Percentiles rank a stretch among this genome's conserved stretches.
These are phyloP conservation scores for Diospyros lotus DNA, from an alignment of 148 eudicot genomes.

Conservation along the genomic window DNA sequence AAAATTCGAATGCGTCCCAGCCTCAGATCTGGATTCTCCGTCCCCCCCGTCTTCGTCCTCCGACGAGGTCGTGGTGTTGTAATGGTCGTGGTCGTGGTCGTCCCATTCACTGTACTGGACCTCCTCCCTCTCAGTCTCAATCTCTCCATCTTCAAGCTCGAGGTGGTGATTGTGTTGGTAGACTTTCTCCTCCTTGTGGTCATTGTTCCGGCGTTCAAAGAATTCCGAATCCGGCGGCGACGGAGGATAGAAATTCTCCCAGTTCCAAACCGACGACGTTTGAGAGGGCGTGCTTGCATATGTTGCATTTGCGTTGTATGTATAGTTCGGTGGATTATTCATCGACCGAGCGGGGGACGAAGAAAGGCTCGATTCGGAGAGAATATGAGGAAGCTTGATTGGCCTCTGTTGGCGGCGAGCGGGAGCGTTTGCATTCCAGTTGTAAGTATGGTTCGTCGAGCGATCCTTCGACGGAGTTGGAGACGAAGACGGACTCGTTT, in stretches of 20 bases:
- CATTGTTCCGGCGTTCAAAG: constrained; percentile 25
- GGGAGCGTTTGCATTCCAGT: not conserved
- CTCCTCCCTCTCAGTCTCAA: constrained; percentile 62
- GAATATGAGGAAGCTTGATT: constrained; percentile 22
- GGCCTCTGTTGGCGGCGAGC: constrained; percentile 17
- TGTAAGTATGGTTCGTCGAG: too few species aligned
- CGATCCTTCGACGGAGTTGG: too few species aligned
- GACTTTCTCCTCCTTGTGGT: constrained; percentile 4
- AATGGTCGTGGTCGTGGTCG: constrained; percentile 84
- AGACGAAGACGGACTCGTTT: too few species aligned
- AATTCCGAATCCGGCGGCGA: constrained; percentile 81
- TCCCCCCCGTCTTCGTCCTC: constrained; percentile 30
- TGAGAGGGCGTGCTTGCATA: constrained; percentile 52
- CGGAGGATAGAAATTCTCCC: constrained; percentile 92
- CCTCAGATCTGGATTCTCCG: constrained; percentile 75
- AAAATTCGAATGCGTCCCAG: constrained; percentile 41
- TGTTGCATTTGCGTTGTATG: constrained; percentile 37
- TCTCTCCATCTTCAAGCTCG: constrained; percentile 26
- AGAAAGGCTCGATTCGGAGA: constrained; percentile 54
- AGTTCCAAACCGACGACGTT: constrained; percentile 85
- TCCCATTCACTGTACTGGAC: constrained; percentile 96
- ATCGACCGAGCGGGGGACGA: constrained; percentile 33
- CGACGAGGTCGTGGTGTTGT: constrained; percentile 52
- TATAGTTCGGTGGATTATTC: not conserved
- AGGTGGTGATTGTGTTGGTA: constrained; percentile 22